A percentile compares a stretch with the other conserved stretches of the same genome.
phyloP scores from a whole-genome alignment of 306 rosid genomes.

The Glycyrrhiza uralensis region DNA sequence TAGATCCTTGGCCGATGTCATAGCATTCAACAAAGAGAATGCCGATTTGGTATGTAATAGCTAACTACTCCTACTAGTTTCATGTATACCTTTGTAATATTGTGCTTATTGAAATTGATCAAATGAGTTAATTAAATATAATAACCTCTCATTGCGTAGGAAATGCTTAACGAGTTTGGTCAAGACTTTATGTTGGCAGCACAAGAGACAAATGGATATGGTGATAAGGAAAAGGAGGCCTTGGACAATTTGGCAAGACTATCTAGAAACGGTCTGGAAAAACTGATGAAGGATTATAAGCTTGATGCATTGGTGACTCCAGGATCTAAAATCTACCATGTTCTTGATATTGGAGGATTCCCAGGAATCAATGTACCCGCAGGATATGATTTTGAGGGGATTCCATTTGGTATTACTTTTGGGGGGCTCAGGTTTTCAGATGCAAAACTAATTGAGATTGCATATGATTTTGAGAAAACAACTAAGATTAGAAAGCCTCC shows the following conservation, averaged over 20 bases:
- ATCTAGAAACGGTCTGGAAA: constrained; percentile 20
- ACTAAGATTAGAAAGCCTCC: neutral
- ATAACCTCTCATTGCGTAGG: constrained; percentile 5
- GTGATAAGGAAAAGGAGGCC: constrained; percentile 14
- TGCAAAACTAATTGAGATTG: neutral
- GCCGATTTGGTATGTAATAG: neutral
- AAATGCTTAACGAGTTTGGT: constrained; percentile 17
- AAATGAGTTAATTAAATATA: no score
- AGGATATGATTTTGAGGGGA: neutral
- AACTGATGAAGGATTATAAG: constrained; percentile 10
- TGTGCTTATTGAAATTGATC: no score
- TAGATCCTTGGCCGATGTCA: constrained; percentile 28
- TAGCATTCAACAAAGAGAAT: constrained; percentile 30
- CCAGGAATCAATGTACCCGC: constrained; percentile 32
- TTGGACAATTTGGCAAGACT: constrained; percentile 17
- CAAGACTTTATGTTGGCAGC: constrained; percentile 15
- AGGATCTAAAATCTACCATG: neutral
- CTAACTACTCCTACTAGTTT: neutral
- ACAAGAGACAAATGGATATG: constrained; percentile 32
- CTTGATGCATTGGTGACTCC: constrained; percentile 51
- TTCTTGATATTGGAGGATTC: constrained; percentile 38
- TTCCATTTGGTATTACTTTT: neutral
- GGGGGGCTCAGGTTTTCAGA: neutral
- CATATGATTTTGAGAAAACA: neutral
- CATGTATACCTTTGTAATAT: no score